Evolutionary conservation across 164 flowering plant genomes (phyloP).

Genomic region (Vitis rotundifolia): DNA sequence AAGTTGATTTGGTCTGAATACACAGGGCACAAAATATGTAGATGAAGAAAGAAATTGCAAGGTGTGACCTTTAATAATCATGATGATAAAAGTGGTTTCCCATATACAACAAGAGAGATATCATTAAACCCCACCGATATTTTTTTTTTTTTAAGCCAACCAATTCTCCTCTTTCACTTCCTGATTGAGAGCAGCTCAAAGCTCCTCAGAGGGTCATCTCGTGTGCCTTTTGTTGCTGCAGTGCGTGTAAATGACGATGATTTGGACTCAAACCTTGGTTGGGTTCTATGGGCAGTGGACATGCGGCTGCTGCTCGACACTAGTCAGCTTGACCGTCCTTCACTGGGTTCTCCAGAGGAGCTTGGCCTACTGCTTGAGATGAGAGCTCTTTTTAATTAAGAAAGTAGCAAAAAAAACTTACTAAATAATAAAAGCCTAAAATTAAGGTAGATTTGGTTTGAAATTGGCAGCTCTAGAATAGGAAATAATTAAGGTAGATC

Average conservation of each 20-base stretch:
- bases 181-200: slow-evolving; percentile 75
- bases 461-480: too few species aligned
- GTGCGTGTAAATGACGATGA: slow-evolving; percentile 44
- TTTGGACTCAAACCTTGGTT: slow-evolving; percentile 45
- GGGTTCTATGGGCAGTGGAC: slow-evolving; percentile 48
- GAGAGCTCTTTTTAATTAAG: slow-evolving; percentile 56
- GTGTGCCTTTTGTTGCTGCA: slow-evolving; percentile 37
- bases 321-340: slow-evolving; percentile 43
- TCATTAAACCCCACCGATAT: too few species aligned
- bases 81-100: too few species aligned
- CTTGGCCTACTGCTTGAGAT: slow-evolving; percentile 52
- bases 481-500: too few species aligned
- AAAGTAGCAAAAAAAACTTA: too few species aligned
- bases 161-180: slow-evolving; percentile 35
- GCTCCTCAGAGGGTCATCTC: slow-evolving; percentile 72
- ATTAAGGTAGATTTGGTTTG: too few species aligned
- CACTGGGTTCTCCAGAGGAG: slow-evolving; percentile 60
- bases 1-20: too few species aligned
- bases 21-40: too few species aligned
- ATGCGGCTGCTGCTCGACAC: slow-evolving; percentile 43
- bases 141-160: neutral
- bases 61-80: too few species aligned
- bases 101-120: too few species aligned
- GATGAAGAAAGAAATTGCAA: too few species aligned
- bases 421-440: too few species aligned